Evolutionary conservation across 192 early-diverging fungal species (phyloP), one percentile per base, ranked within the genome.

Genomic region (Pecoramyces ruminantium): DNA sequence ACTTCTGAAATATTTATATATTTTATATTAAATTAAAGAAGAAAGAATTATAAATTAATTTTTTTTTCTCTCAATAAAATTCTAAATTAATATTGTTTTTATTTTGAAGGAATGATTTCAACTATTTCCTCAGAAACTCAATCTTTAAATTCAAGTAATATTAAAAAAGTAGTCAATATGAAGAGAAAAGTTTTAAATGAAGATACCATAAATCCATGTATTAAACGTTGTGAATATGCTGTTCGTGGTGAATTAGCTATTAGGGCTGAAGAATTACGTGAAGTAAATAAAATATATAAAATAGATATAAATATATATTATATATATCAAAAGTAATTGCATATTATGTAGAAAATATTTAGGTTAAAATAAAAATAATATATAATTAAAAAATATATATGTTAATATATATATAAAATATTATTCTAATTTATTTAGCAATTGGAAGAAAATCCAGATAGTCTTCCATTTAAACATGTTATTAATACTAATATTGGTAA

Each of bases 191-290:
- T 94, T 28, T 88, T 96, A 77, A 92, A 88, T 25, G 67, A 87
- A 29, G 91, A 93, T 34, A 90, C 88, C 18, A 92, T 95, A 86
- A 93, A 94, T 83, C 89, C 90, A 78, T 86, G 89, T 29, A 84
- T 96, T 80, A 88, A 86, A 82, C 88, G 91, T 28, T 92, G 94
- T 79, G 93, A 98, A 83, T 99, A 99, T 83, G 96, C 97, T 40
- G 96, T 99, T 13, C 92, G 97, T 79, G 97, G 97, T 38, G 96
- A 93, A 81, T 90, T 97, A 38, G 96, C 97, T 25, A 97, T 99
- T 83, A 90, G 93, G 25, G 95, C 96, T 0, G 97, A 99, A 78
- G 89, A 92, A 82, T 89, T 98, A 77, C 79, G 85, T 21, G 84
- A 89, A 83, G 88, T 89, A 78, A 78, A 39, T 83, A n/a, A n/a